phyloP scores from a whole-genome alignment of 2,329 filamentous ascomycete species.

The Alternaria atra region DNA sequence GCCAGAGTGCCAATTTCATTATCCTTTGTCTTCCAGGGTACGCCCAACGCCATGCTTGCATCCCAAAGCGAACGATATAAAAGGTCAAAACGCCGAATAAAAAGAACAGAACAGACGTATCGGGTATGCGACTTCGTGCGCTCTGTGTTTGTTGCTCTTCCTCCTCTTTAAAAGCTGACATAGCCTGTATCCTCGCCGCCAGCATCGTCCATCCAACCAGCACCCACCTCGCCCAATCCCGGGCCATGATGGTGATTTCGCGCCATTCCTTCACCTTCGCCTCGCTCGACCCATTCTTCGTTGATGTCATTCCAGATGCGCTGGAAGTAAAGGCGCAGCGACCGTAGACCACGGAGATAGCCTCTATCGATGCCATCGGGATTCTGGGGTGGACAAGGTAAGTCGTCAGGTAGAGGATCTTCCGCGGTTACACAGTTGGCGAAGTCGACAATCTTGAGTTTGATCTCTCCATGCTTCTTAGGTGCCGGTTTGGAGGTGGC shows the following conservation, averaged over 20 bases:
- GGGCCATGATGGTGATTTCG: constrained; percentile 43
- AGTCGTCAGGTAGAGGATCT: constrained; percentile 67
- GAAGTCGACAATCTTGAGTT: constrained; percentile 98
- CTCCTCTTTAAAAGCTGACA: constrained; percentile 44
- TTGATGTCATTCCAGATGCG: constrained; percentile 83
- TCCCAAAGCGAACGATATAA: neutral
- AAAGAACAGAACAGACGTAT: neutral
- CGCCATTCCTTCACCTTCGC: constrained; percentile 53
- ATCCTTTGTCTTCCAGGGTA: constrained; percentile 15
- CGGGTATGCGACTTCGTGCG: neutral
- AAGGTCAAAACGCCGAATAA: neutral
- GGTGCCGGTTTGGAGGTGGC: constrained; percentile 18
- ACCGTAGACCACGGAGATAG: constrained; percentile 84
- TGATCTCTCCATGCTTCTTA: constrained; percentile 65
- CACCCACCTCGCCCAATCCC: constrained; percentile 43
- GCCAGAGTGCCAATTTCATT: constrained; percentile 17
- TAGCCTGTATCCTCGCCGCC: constrained; percentile 49
- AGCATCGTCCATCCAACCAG: constrained; percentile 47
- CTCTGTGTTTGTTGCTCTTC: neutral
- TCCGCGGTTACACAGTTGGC: constrained; percentile 95
- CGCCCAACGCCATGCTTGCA: constrained; percentile 20
- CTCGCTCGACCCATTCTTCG: constrained; percentile 55
- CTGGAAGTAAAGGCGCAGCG: constrained; percentile 83
- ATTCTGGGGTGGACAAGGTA: constrained; percentile 80
- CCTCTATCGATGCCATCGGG: constrained; percentile 84